Conservation (phyloP, 768 basidiomycete species). For the Symmetrospora coprosmae region DNA sequence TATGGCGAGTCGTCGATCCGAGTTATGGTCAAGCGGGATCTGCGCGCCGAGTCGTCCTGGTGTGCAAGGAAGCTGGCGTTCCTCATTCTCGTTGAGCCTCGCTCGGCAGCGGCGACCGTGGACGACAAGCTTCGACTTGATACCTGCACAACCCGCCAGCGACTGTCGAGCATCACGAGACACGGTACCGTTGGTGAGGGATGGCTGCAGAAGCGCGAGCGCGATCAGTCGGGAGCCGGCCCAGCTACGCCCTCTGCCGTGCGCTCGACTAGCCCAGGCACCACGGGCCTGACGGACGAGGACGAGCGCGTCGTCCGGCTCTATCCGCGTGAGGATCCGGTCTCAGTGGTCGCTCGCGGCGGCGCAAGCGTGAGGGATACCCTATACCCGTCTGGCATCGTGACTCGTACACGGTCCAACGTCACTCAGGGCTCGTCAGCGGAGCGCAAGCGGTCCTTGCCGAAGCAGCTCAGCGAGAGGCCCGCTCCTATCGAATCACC, state of each 20-base stretch:
- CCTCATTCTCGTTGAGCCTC: conserved; percentile 6
- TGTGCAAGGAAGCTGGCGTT: background rate
- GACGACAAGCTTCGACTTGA: background rate
- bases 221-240: too few relatives aligned
- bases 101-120: background rate
- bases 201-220: background rate
- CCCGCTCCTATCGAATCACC: too few relatives aligned
- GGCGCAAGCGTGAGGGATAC: conserved; percentile 4
- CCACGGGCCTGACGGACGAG: background rate
- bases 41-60: background rate
- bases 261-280: background rate
- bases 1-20: conserved; percentile 13
- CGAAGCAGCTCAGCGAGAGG: too few relatives aligned
- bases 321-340: background rate
- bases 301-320: background rate
- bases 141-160: background rate
- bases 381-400: background rate
- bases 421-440: too few relatives aligned
- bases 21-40: conserved; percentile 6
- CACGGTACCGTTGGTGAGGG: background rate
- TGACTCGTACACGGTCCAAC: too few relatives aligned
- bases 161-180: background rate
- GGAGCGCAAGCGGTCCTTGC: too few relatives aligned
- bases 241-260: too few relatives aligned
- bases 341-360: background rate